These are phyloP conservation scores for Cochlearia excelsa DNA, from an alignment of 345 rosid genomes.

Conservation along the genomic window DNA sequence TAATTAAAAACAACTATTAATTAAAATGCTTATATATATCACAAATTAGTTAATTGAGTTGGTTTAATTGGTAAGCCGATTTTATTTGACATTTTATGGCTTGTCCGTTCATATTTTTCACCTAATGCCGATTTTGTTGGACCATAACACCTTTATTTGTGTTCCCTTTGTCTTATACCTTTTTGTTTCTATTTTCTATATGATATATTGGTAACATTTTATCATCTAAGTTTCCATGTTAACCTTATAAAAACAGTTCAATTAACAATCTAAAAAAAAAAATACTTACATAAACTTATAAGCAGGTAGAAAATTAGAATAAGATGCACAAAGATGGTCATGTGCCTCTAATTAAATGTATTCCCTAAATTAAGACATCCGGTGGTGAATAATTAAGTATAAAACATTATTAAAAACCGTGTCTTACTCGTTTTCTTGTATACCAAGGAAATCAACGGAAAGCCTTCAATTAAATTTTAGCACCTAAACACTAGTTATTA, in stretches of 20 bases:
- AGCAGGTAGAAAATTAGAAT: neutral
- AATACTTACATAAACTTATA: too few relatives aligned
- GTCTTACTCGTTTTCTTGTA: conserved; percentile 33
- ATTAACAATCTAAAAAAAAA: neutral
- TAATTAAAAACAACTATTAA: conserved; percentile 2
- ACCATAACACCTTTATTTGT: conserved; percentile 25
- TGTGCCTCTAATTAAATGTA: conserved; percentile 24
- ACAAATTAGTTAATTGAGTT: conserved; percentile 27
- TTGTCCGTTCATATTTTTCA: conserved; percentile 27
- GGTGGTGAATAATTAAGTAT: neutral
- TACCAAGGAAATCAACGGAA: conserved; percentile 33
- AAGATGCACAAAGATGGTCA: conserved; percentile 17
- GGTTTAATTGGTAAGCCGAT: conserved; percentile 38
- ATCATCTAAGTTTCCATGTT: too few relatives aligned
- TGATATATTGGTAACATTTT: too few relatives aligned
- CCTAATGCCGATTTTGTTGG: conserved; percentile 35
- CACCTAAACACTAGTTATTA: conserved; percentile 15
- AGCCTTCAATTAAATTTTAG: conserved; percentile 13
- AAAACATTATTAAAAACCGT: neutral
- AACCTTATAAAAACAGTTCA: neutral
- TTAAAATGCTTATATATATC: neutral
- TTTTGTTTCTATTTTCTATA: conserved; percentile 8
- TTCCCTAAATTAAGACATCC: neutral
- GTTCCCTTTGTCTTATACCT: conserved; percentile 18
- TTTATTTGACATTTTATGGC: conserved; percentile 34